A percentile compares a stretch with the other conserved stretches of the same genome.
Evolutionary conservation across 331 rosid genomes (phyloP).

Genomic region (Malus hybrid): DNA sequence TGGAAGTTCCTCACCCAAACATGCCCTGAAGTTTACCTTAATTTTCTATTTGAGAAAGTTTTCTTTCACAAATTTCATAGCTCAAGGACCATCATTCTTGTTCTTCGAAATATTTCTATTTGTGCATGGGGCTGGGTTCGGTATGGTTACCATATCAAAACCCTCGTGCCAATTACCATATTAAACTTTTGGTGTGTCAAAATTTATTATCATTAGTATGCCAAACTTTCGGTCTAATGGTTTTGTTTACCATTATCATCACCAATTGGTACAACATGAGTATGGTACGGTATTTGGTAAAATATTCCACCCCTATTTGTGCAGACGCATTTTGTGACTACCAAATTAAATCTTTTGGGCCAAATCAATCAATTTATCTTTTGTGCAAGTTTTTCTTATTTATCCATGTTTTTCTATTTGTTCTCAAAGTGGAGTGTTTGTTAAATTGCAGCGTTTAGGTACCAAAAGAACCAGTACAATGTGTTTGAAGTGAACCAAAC

Average conservation of each 20-base stretch:
- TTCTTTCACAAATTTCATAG: not conserved
- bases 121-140: too few relatives aligned
- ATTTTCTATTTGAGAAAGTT: not conserved
- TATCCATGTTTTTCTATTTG: not conserved
- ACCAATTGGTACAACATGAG: too few relatives aligned
- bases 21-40: not conserved
- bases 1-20: too few relatives aligned
- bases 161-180: rapidly evolving
- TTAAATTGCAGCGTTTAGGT: conserved; percentile 64
- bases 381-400: not conserved
- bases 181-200: too few relatives aligned
- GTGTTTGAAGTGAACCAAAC: conserved; percentile 88
- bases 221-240: too few relatives aligned
- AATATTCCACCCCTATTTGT: too few relatives aligned
- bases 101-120: not conserved
- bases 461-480: conserved; percentile 73
- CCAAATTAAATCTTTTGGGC: not conserved
- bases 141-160: too few relatives aligned
- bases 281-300: too few relatives aligned
- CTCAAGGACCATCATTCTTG: not conserved
- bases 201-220: too few relatives aligned
- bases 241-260: too few relatives aligned
- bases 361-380: not conserved
- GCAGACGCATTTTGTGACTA: too few relatives aligned
- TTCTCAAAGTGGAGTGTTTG: too few relatives aligned